A percentile compares a stretch with the other conserved stretches of the same genome.
These are phyloP conservation scores for Gossypium bickii DNA, from an alignment of 345 rosid species.

Conservation along the genomic window DNA sequence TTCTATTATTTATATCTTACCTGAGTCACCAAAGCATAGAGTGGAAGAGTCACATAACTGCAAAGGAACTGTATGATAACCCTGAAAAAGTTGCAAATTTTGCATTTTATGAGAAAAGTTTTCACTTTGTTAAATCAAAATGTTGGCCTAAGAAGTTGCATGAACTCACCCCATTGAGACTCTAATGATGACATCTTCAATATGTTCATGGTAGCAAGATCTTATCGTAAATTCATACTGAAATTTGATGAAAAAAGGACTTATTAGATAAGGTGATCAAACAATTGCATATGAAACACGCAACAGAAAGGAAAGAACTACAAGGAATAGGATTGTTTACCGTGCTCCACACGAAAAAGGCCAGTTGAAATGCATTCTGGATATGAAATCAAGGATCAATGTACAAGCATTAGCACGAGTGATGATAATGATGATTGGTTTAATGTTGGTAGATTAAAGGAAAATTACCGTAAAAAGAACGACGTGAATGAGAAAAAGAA, in stretches of 20 bases:
- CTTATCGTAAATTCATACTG: conserved; percentile 55
- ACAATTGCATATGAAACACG: not conserved
- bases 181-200: conserved; percentile 57
- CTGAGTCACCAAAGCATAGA: conserved; percentile 95
- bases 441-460: not conserved
- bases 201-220: conserved; percentile 54
- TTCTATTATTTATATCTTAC: conserved; percentile 27
- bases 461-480: conserved; percentile 76
- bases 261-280: not conserved
- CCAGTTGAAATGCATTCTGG: conserved; percentile 93
- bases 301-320: not conserved
- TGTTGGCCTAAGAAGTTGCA: not conserved
- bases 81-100: conserved; percentile 36
- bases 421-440: not conserved
- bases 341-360: conserved; percentile 72
- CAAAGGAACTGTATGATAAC: conserved; percentile 70
- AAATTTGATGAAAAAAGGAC: conserved; percentile 3
- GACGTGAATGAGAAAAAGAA: conserved; percentile 81
- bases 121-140: not conserved
- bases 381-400: conserved; percentile 8
- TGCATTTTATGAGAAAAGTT: not conserved
- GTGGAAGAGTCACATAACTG: conserved; percentile 93
- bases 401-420: not conserved
- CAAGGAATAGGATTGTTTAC: conserved; percentile 34
- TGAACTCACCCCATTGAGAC: conserved; percentile 70